Percentiles rank a stretch among this genome's conserved stretches.
These are phyloP conservation scores for Asterionellopsis glacialis DNA, from an alignment of 108 stramenopile genomes.

Conservation along the genomic window DNA sequence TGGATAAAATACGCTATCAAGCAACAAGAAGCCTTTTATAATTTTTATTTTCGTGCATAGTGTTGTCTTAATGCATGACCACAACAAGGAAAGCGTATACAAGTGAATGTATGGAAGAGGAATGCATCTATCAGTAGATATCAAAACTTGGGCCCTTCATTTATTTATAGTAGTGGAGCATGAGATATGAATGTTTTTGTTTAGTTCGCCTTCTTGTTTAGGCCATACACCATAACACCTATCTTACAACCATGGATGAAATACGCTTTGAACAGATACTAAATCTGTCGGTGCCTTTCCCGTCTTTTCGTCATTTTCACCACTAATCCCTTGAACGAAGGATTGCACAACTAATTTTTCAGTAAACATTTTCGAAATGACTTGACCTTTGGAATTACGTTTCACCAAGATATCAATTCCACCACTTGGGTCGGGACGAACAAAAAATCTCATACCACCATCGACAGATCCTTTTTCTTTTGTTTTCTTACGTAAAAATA, in stretches of 20 bases:
- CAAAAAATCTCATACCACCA: constrained; percentile 67
- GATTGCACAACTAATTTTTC: constrained; percentile 58
- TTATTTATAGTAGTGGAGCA: too few relatives aligned
- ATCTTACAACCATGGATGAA: constrained; percentile 62
- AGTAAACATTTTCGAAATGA: constrained; percentile 59
- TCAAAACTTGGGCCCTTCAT: too few relatives aligned
- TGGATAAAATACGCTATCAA: too few relatives aligned
- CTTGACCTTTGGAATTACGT: constrained; percentile 65
- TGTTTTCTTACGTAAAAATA: constrained; percentile 74
- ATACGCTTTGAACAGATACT: constrained; percentile 39
- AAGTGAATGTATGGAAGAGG: too few relatives aligned
- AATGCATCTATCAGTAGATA: too few relatives aligned
- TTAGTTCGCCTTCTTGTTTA: too few relatives aligned
- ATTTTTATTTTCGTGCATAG: too few relatives aligned
- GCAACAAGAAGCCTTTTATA: too few relatives aligned
- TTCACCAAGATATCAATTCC: constrained; percentile 43
- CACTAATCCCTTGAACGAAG: constrained; percentile 47
- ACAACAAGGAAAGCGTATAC: too few relatives aligned
- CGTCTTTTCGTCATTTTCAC: constrained; percentile 10
- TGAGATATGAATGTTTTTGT: too few relatives aligned
- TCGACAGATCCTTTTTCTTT: constrained; percentile 58
- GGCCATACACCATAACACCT: neutral
- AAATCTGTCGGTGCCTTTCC: constrained; percentile 15
- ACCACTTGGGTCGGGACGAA: too few relatives aligned
- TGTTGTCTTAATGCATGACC: too few relatives aligned